phyloP scores from a whole-genome alignment of 1,284 basidiomycete species.

The Xerocomus nothofagi region DNA sequence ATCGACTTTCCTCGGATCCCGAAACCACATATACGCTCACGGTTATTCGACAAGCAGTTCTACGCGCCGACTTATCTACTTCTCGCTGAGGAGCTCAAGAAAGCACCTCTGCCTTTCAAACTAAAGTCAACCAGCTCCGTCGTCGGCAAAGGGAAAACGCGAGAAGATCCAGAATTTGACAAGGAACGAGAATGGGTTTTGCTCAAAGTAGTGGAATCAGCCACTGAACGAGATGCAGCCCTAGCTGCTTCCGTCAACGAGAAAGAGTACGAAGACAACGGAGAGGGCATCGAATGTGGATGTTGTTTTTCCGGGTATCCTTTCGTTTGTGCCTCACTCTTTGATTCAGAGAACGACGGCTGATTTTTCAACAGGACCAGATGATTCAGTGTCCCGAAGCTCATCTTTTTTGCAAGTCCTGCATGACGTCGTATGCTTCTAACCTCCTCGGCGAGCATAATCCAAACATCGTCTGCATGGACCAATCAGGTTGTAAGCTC shows the following conservation, averaged over 20 bases:
- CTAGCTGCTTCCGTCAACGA: slow-evolving; percentile 32
- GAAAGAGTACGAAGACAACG: slow-evolving; percentile 44
- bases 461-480: slow-evolving; percentile 73
- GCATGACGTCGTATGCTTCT: slow-evolving; percentile 52
- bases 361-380: slow-evolving; percentile 51
- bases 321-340: slow-evolving; percentile 53
- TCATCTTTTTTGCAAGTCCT: slow-evolving; percentile 69
- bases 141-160: slow-evolving; percentile 44
- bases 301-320: slow-evolving; percentile 77
- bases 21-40: slow-evolving; percentile 46
- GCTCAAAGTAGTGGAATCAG: slow-evolving; percentile 17
- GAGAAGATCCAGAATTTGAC: slow-evolving; percentile 45
- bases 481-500: slow-evolving; percentile 71
- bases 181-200: slow-evolving; percentile 49
- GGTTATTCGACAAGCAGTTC: slow-evolving; percentile 43
- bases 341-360: background rate
- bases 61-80: slow-evolving; percentile 62
- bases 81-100: slow-evolving; percentile 41
- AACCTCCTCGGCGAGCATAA: slow-evolving; percentile 52
- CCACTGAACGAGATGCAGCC: slow-evolving; percentile 20
- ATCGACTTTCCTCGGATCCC: slow-evolving; percentile 60
- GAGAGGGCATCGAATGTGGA: slow-evolving; percentile 72
- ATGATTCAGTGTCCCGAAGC: slow-evolving; percentile 86
- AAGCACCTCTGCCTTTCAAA: slow-evolving; percentile 40
- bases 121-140: slow-evolving; percentile 40